phyloP scores from a whole-genome alignment of 352 stramenopile genomes.

The Aphanomyces invadans region DNA sequence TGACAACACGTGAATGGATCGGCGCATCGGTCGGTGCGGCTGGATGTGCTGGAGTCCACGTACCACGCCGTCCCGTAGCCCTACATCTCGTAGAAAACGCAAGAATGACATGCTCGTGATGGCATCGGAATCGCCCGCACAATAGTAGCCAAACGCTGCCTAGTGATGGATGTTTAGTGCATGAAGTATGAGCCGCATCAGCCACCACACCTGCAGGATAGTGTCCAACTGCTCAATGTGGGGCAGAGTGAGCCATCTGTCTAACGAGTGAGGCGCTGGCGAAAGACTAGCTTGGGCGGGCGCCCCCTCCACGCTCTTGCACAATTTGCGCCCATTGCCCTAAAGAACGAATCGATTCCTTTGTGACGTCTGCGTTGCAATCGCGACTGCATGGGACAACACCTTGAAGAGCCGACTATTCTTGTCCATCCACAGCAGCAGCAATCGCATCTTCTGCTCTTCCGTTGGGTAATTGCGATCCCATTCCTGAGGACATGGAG shows the following conservation, averaged over 20 bases:
- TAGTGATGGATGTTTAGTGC: neutral
- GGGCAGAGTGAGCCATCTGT: neutral
- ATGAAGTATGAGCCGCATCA: neutral
- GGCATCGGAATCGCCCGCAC: neutral
- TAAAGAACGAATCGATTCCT: too few relatives aligned
- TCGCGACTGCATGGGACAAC: too few relatives aligned
- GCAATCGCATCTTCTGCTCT: conserved; percentile 12
- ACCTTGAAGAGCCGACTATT: conserved; percentile 15
- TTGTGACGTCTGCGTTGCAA: too few relatives aligned
- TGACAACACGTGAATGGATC: neutral
- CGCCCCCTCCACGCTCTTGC: neutral
- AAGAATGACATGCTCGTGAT: conserved; percentile 13
- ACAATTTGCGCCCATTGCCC: conserved; percentile 4
- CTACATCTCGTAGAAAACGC: neutral
- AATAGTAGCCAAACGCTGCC: conserved; percentile 4
- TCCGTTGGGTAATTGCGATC: conserved; percentile 8
- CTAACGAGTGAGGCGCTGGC: neutral
- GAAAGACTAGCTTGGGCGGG: neutral
- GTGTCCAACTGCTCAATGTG: neutral
- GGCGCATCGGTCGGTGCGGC: too few relatives aligned
- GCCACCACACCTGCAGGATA: neutral
- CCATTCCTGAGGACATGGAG: conserved; percentile 10
- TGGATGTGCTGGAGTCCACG: too few relatives aligned
- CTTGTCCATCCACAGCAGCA: conserved; percentile 20
- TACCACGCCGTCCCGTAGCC: neutral